Evolutionary conservation across 2,329 filamentous ascomycete species (phyloP), one percentile per base, ranked within the genome.

Genomic region (Drechslerella stenobrocha): DNA sequence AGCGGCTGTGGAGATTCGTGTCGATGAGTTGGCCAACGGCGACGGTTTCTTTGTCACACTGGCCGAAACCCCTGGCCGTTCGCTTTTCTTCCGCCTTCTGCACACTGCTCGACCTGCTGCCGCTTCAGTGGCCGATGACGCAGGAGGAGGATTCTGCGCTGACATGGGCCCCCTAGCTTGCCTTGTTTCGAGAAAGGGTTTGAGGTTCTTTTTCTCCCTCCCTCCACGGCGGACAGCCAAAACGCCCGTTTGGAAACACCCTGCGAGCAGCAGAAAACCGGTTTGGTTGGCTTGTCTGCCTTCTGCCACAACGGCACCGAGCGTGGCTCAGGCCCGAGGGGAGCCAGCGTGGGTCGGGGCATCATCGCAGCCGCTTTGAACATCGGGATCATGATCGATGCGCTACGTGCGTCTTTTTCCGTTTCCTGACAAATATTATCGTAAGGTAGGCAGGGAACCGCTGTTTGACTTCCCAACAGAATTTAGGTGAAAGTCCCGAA

Each of bases 131-230:
- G 45, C 47, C 35, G 55, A 67, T 67, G 63, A 67, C 63, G 63
- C 63, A 67, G 63, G 55, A 60, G 55, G 46, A 55, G 55, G 48
- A 56, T 59, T 56, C 48, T 50, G 45, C 44, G 8, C 52, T 47
- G 34, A 59, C 61, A 45, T 53, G 53, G 53, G 52, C 37, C 37
- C 37, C 50, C 52, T 46, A 44, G 61, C 50, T 52, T 57, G 51
- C 52, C 52, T 57, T 65, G 59, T 65, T 65, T 65, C 63, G 63
- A 67, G 53, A 67, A 67, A 51, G 50, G 52, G 61, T 66, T 66
- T 66, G 61, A 59, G 51, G 53, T 59, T 44, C 52, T 50, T 18
- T 51, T 42, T 46, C 5, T 56, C 45, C 59, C 59, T 57, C 52
- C 24, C 44, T 28, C 30, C 35, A 51, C 28, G 52, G 52, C 59